phyloP scores from a whole-genome alignment of 148 eudicot species.

The Pharnaceum exiguum region DNA sequence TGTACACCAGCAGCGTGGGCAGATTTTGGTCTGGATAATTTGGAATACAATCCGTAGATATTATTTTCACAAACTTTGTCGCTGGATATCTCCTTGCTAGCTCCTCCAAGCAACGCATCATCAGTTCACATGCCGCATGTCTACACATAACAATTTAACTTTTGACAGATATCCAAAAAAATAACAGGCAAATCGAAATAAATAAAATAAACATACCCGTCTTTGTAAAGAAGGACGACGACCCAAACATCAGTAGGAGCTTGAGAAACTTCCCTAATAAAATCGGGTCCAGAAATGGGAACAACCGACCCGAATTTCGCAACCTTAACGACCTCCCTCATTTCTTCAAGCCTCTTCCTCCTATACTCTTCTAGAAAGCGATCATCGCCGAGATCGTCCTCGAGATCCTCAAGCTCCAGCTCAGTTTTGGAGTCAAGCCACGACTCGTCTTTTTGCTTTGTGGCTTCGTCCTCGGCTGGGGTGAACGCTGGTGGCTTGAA shows the following conservation, averaged over 20 bases:
- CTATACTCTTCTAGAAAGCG: slow-evolving; percentile 81
- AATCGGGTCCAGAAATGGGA: slow-evolving; percentile 90
- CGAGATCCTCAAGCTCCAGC: slow-evolving; percentile 87
- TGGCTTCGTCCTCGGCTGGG: slow-evolving; percentile 65
- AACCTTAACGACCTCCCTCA: slow-evolving; percentile 64
- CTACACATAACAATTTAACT: too few relatives aligned
- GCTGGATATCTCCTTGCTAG: slow-evolving; percentile 70
- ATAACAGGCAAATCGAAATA: not conserved
- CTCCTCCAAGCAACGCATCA: slow-evolving; percentile 70
- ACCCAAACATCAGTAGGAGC: slow-evolving; percentile 94
- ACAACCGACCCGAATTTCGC: slow-evolving; percentile 70
- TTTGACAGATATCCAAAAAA: too few relatives aligned
- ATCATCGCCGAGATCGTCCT: slow-evolving; percentile 87
- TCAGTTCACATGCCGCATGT: slow-evolving; percentile 60
- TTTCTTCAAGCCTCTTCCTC: slow-evolving; percentile 83
- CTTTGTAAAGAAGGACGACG: slow-evolving; percentile 78
- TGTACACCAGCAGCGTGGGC: slow-evolving; percentile 88
- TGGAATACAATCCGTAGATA: slow-evolving; percentile 96
- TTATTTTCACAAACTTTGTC: slow-evolving; percentile 88
- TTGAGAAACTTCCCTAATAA: slow-evolving; percentile 90
- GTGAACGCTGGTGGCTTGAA: slow-evolving; percentile 59
- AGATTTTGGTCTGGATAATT: slow-evolving; percentile 93
- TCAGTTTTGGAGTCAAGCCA: slow-evolving; percentile 80
- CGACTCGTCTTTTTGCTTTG: slow-evolving; percentile 51
- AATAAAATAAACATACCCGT: slow-evolving; percentile 45